Base-by-base conservation (phyloP, 1,284 basidiomycete genomes). In the Cutaneotrichosporon curvatum region DNA sequence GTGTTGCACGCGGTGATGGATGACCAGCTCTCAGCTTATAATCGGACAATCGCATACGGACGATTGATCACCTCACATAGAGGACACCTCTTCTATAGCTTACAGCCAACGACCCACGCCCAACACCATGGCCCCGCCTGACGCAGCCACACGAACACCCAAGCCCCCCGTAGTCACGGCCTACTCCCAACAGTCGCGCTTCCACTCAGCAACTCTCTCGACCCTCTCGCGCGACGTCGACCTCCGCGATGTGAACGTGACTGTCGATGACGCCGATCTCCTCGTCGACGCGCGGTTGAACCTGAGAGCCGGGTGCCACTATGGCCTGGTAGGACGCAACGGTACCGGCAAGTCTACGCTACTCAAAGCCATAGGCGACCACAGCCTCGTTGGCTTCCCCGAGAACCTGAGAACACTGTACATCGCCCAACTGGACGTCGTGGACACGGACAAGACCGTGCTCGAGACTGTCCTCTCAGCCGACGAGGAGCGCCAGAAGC, bases 331-430 rank as follows among this genome's bases (percentile, higher is more conserved):
- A 3, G 79, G 79, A 5, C 53, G 67, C 22, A 82, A 82, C 60
- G 80, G 80, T 0, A 71, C 74, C n/a, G 80, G 80, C 19, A 82
- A 81, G 60, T 75, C 74, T n/a, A 76, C 52, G 7, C 40, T 54
- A 2, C 52, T 54, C 4, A 15, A 21, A 19, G 52, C 47, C 15
- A 83, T 87, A 58, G 97, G 96, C 74, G 84, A 94, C 61, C 82
- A 82, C 72, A 78, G 81, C 35, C 90, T 94, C 11, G 85, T 98
- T 60, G 94, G 52, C 0, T 54, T 50, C 7, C 52, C 52, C 1
- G 45, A 97, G 72, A 90, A 97, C 76, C 85, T 98, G 74, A 88
- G 94, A 72, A 68, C 71, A 16, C 71, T 85, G 39, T 96, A 91
- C 74, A 63, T 75, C 43, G 74, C 82, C 59, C 94, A 91, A 73